Evolutionary conservation across 139 green algal species (phyloP).

Genomic region (Asterochloris sp.): DNA sequence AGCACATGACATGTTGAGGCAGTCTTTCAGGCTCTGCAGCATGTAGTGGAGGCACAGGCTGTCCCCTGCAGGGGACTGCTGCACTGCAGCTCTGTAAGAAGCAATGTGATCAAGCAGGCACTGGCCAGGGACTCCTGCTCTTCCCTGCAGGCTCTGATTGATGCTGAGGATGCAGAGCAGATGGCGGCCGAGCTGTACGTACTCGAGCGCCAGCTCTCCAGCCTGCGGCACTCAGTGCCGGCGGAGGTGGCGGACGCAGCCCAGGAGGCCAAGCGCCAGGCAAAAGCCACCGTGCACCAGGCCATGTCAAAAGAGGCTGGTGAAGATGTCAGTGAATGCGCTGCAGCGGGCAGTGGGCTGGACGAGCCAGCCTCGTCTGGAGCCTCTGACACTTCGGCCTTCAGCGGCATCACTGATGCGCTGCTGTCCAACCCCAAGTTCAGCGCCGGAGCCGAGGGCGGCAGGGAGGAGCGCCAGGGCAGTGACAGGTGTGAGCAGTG

Average conservation of each 20-base stretch:
- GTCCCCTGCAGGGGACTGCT: too few species aligned
- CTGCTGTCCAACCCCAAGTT: too few species aligned
- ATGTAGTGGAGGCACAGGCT: too few species aligned
- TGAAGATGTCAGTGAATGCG: not conserved
- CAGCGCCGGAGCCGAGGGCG: too few species aligned
- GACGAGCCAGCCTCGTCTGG: not conserved
- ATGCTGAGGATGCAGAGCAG: constrained; percentile 12
- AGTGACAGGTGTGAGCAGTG: too few species aligned
- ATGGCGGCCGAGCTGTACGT: not conserved
- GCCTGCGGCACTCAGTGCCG: not conserved
- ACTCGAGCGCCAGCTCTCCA: not conserved
- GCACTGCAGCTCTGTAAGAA: too few species aligned
- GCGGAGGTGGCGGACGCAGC: too few species aligned
- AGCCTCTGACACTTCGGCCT: not conserved
- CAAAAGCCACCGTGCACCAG: not conserved
- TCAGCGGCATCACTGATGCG: not conserved
- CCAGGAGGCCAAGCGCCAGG: not conserved
- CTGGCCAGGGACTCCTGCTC: not conserved
- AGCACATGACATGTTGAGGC: too few species aligned
- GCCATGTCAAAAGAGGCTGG: not conserved
- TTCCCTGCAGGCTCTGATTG: not conserved
- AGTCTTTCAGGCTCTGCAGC: too few species aligned
- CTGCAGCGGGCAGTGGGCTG: not conserved
- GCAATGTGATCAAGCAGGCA: too few species aligned
- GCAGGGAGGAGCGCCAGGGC: too few species aligned